These are phyloP conservation scores for Colletotrichum higginsianum DNA, from an alignment of 2,329 filamentous ascomycete genomes.

Conservation along the genomic window DNA sequence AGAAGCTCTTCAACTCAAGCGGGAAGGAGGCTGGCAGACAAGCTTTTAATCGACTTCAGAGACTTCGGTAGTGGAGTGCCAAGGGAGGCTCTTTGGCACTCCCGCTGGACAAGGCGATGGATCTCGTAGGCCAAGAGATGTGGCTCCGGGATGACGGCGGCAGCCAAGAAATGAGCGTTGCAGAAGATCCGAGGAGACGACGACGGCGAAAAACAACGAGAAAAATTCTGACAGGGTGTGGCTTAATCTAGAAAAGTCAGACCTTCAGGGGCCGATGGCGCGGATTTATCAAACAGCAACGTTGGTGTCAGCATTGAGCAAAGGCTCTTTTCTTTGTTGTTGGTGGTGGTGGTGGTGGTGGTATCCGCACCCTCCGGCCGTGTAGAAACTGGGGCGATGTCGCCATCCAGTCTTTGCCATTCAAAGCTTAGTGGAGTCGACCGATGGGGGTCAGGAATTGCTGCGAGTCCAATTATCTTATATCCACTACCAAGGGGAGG, in stretches of 20 bases:
- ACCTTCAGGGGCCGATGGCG: conserved; percentile 15
- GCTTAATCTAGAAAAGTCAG: conserved; percentile 9
- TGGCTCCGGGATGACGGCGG: conserved; percentile 40
- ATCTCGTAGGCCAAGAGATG: conserved; percentile 42
- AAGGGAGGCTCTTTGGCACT: conserved; percentile 38
- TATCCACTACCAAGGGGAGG: conserved; percentile 12
- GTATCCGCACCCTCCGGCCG: conserved; percentile 34
- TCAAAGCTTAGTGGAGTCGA: conserved; percentile 41
- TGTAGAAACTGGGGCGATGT: conserved; percentile 46
- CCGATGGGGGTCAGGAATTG: conserved; percentile 28
- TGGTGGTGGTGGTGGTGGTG: conserved; percentile 26
- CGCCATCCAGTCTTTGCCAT: conserved; percentile 46
- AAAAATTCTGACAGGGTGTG: conserved; percentile 34
- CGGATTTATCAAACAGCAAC: conserved; percentile 22
- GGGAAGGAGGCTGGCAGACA: conserved; percentile 2
- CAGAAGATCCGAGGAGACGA: conserved; percentile 38
- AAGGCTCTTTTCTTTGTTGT: conserved; percentile 9
- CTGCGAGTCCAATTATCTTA: conserved; percentile 33
- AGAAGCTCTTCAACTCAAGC: conserved; percentile 14
- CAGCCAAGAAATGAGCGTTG: conserved; percentile 34
- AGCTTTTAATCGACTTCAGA: conserved; percentile 39
- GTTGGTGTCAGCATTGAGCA: conserved; percentile 12
- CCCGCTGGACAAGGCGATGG: conserved; percentile 37
- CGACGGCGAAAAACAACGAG: conserved; percentile 16
- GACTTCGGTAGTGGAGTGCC: conserved; percentile 38